Evolutionary conservation across 2,329 filamentous ascomycete genomes (phyloP).

Genomic region (Penicillium paneum): DNA sequence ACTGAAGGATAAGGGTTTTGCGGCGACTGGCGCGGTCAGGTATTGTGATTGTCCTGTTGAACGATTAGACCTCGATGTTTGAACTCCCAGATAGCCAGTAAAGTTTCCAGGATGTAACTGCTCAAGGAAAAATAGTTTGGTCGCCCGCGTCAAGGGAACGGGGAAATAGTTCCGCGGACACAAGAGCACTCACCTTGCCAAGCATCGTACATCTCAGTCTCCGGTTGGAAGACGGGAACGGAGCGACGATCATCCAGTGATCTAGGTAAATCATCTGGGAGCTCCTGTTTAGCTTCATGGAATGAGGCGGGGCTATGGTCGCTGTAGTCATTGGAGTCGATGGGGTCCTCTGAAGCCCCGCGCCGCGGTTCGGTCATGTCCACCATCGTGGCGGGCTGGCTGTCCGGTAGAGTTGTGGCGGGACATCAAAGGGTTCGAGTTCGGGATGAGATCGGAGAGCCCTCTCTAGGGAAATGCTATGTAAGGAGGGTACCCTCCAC

Average conservation of each 20-base stretch:
- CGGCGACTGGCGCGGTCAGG: conserved; percentile 77
- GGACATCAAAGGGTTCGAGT: conserved; percentile 18
- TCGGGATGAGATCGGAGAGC: conserved; percentile 10
- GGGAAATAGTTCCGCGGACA: conserved; percentile 1
- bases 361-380: conserved; percentile 33
- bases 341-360: conserved; percentile 31
- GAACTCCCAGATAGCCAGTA: background rate
- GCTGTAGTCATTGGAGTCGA: conserved; percentile 19
- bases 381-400: conserved; percentile 36
- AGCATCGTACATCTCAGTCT: conserved; percentile 97
- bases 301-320: conserved; percentile 21
- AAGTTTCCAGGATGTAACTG: background rate
- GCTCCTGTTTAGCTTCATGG: conserved; percentile 35
- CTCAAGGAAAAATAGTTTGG: background rate
- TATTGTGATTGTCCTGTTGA: conserved; percentile 86
- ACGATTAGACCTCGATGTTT: conserved; percentile 6
- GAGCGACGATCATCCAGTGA: conserved; percentile 83
- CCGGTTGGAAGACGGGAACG: conserved; percentile 65
- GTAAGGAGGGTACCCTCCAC: background rate
- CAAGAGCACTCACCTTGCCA: conserved; percentile 74
- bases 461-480: conserved; percentile 6
- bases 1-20: conserved; percentile 81
- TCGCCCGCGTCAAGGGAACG: background rate
- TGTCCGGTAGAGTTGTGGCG: conserved; percentile 11
- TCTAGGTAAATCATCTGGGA: conserved; percentile 83